Conservation (phyloP, 352 stramenopile genomes). For the Phytophthora fragariae region DNA sequence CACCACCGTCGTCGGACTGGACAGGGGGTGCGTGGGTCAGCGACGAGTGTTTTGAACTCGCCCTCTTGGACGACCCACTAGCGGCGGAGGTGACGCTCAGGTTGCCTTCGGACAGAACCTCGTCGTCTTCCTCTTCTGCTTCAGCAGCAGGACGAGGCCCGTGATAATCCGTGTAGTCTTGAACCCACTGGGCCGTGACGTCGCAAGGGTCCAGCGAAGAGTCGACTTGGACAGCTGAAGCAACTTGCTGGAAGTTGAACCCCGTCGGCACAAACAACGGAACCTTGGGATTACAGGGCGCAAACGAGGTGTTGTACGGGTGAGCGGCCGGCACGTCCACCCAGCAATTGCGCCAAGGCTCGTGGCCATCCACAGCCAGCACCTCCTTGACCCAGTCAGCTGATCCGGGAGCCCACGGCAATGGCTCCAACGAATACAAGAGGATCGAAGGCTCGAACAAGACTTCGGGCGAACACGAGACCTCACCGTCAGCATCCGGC, state of each 20-base stretch:
- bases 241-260: neutral
- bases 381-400: neutral
- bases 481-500: too few relatives aligned
- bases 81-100: too few relatives aligned
- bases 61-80: too few relatives aligned
- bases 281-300: neutral
- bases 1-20: too few relatives aligned
- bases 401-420: neutral
- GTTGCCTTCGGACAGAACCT: too few relatives aligned
- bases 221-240: neutral
- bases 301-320: neutral
- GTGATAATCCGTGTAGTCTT: too few relatives aligned
- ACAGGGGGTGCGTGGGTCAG: too few relatives aligned
- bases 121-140: too few relatives aligned
- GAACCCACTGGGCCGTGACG: neutral
- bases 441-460: slow-evolving; percentile 1
- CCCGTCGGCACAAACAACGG: neutral
- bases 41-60: too few relatives aligned
- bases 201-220: neutral
- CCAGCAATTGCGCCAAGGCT: slow-evolving; percentile 9
- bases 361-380: neutral
- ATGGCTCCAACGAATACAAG: neutral
- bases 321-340: neutral
- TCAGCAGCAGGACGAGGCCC: too few relatives aligned
- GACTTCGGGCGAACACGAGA: neutral